These are phyloP conservation scores for Aureoboletus auriporus DNA, from an alignment of 768 basidiomycete genomes.

Conservation along the genomic window DNA sequence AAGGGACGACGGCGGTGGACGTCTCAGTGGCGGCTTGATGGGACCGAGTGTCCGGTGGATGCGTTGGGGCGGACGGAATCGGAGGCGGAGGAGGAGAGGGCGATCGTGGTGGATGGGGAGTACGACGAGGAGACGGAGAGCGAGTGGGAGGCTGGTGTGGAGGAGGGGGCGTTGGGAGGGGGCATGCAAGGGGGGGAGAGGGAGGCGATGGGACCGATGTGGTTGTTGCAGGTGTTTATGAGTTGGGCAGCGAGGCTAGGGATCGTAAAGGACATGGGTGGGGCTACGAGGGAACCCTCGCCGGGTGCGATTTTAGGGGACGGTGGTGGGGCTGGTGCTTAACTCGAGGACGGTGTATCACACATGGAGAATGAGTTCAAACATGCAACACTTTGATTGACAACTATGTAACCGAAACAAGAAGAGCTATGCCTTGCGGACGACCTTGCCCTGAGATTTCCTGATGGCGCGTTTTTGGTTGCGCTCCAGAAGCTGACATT, in stretches of 20 bases:
- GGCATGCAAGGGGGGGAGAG: slow-evolving; percentile 39
- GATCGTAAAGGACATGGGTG: slow-evolving; percentile 29
- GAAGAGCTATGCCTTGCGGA: slow-evolving; percentile 27
- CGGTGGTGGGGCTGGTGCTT: slow-evolving; percentile 4
- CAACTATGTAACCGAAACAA: slow-evolving; percentile 1
- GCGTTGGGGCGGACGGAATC: slow-evolving; percentile 66
- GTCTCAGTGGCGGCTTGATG: slow-evolving; percentile 65
- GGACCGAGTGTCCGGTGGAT: slow-evolving; percentile 60
- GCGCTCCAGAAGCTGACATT: slow-evolving; percentile 57
- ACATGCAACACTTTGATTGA: slow-evolving; percentile 13
- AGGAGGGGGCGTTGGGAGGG: slow-evolving; percentile 10
- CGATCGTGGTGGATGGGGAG: slow-evolving; percentile 26
- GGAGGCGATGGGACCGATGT: slow-evolving; percentile 68
- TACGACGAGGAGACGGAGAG: slow-evolving; percentile 27
- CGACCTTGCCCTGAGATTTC: slow-evolving; percentile 65
- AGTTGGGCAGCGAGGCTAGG: slow-evolving; percentile 72
- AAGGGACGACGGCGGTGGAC: slow-evolving; percentile 42
- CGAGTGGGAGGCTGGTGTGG: slow-evolving; percentile 25
- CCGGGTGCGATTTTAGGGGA: slow-evolving; percentile 7
- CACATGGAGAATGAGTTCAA: slow-evolving; percentile 5
- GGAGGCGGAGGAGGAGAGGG: slow-evolving; percentile 70
- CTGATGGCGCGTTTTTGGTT: slow-evolving; percentile 70
- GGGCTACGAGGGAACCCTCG: slow-evolving; percentile 14
- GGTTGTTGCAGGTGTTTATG: slow-evolving; percentile 73
- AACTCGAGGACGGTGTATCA: slow-evolving; percentile 12